phyloP scores from a whole-genome alignment of 257 asterid genomes.

The Cinchona pubescens region DNA sequence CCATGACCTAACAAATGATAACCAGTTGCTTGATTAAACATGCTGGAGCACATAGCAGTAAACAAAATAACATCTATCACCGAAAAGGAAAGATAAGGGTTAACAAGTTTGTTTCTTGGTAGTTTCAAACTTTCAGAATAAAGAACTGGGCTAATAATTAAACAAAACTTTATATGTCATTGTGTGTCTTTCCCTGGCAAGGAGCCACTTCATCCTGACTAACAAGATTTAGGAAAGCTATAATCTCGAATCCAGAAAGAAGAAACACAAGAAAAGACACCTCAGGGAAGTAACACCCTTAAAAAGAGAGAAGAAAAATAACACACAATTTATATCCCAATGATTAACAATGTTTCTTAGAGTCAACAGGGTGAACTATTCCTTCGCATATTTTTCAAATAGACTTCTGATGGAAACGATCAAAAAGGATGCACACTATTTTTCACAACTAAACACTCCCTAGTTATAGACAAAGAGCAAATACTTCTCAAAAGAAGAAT shows the following conservation, averaged over 20 bases:
- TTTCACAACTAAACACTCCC: neutral
- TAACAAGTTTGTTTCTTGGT: neutral
- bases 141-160: neutral
- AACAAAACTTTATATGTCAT: too few species aligned
- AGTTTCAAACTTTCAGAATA: neutral
- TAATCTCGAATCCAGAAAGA: neutral
- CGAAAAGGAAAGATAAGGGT: neutral
- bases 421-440: neutral
- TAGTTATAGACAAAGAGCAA: neutral
- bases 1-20: neutral
- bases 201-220: neutral
- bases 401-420: neutral
- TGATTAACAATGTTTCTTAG: neutral
- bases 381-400: neutral
- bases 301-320: neutral
- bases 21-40: neutral
- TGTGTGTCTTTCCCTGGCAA: neutral
- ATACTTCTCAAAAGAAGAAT: neutral
- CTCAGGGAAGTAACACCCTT: neutral
- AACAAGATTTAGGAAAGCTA: neutral
- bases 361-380: neutral
- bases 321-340: neutral
- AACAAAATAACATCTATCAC: neutral
- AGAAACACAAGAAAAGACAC: neutral
- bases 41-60: neutral